Conservation (phyloP, 768 basidiomycete species). For the Boletellus sp. region DNA sequence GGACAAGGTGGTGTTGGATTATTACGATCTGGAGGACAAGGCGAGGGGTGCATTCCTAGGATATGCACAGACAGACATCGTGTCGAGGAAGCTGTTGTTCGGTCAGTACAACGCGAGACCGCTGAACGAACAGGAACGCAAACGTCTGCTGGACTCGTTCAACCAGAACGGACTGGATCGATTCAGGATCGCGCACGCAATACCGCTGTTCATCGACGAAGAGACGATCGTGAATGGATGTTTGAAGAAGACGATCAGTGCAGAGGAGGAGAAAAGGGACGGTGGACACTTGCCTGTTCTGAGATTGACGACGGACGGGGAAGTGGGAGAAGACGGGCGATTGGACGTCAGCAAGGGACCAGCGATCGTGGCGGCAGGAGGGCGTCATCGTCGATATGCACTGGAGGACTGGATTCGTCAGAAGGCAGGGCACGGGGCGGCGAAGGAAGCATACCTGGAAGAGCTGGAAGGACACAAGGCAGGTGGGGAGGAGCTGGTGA, state of each 20-base stretch:
- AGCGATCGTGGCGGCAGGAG: background rate
- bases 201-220: background rate
- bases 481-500: background rate
- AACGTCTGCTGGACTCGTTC: background rate
- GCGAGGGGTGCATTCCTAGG: background rate
- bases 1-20: background rate
- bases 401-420: background rate
- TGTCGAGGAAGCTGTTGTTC: background rate
- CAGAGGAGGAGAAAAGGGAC: background rate
- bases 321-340: no score
- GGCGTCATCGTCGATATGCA: background rate
- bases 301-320: background rate
- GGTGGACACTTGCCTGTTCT: background rate
- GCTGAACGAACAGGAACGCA: background rate
- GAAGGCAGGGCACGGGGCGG: background rate
- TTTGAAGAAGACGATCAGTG: background rate
- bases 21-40: background rate
- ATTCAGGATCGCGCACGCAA: background rate
- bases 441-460: background rate
- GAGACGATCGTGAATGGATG: background rate
- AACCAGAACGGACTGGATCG: background rate
- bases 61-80: background rate
- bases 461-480: background rate
- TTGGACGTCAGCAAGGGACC: background rate
- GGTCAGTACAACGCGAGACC: background rate